These are phyloP conservation scores for Bathelium albidoporum DNA, from an alignment of 495 filamentous ascomycete species.

Conservation along the genomic window DNA sequence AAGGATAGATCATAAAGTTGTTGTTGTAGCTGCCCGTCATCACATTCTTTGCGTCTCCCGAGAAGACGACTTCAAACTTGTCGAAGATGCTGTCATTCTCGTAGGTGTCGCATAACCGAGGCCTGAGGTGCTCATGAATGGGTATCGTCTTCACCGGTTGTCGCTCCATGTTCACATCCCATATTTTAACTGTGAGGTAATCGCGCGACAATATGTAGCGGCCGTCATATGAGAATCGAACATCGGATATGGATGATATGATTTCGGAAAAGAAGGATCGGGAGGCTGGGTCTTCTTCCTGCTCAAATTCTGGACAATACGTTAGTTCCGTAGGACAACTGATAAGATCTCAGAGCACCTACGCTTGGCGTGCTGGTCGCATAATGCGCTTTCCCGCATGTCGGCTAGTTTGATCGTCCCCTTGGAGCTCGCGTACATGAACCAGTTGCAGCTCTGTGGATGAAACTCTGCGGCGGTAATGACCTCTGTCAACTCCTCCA, in stretches of 20 bases:
- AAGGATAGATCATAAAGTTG: slow-evolving; percentile 99
- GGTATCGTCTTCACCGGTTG: slow-evolving; percentile 97
- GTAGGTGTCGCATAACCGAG: slow-evolving; percentile 93
- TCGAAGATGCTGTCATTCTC: slow-evolving; percentile 99
- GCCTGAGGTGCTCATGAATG: slow-evolving; percentile 93
- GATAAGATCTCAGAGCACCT: slow-evolving; percentile 30
- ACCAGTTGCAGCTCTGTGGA: slow-evolving; percentile 96
- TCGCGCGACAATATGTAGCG: slow-evolving; percentile 95
- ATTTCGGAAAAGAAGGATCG: slow-evolving; percentile 99
- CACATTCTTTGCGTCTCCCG: slow-evolving; percentile 93
- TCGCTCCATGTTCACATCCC: slow-evolving; percentile 98
- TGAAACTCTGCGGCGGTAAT: slow-evolving; percentile 98
- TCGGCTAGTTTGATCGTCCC: slow-evolving; percentile 98
- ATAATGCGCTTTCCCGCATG: slow-evolving; percentile 92
- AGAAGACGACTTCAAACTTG: slow-evolving; percentile 99
- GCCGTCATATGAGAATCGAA: slow-evolving; percentile 92
- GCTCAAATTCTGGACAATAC: slow-evolving; percentile 72
- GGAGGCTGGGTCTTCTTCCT: slow-evolving; percentile 98
- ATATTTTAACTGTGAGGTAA: slow-evolving; percentile 98
- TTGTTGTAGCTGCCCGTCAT: slow-evolving; percentile 99
- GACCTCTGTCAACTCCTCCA: slow-evolving; percentile 98
- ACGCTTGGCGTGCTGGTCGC: slow-evolving; percentile 93
- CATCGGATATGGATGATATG: slow-evolving; percentile 97
- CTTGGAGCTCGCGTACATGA: slow-evolving; percentile 99
- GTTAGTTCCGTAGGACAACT: slow-evolving; percentile 10